Conservation (phyloP, 2,329 filamentous ascomycete species). For the Ophiocordyceps australis region DNA sequence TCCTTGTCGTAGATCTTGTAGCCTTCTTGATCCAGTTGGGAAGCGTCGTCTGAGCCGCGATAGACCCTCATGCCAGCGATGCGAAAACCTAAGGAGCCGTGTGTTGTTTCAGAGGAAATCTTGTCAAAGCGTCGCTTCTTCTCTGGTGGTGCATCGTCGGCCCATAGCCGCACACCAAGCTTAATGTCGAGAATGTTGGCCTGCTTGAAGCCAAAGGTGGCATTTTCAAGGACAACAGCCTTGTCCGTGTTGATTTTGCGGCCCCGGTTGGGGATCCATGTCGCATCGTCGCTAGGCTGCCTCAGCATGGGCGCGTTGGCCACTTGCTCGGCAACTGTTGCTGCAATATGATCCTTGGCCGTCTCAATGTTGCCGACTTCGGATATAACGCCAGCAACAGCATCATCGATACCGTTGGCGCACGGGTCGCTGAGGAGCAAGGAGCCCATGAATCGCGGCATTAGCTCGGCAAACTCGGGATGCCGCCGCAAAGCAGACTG, state of each 20-base stretch:
- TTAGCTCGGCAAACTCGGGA: conserved; percentile 57
- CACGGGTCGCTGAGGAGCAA: conserved; percentile 46
- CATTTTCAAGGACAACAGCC: conserved; percentile 73
- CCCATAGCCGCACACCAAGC: conserved; percentile 73
- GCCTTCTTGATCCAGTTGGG: conserved; percentile 31
- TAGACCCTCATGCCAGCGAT: conserved; percentile 49
- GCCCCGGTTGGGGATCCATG: conserved; percentile 30
- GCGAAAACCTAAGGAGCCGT: conserved; percentile 40
- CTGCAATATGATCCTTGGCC: conserved; percentile 13
- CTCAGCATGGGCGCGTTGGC: conserved; percentile 5
- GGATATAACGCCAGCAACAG: conserved; percentile 23
- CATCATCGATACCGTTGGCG: conserved; percentile 28
- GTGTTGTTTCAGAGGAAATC: conserved; percentile 39
- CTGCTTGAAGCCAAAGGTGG: conserved; percentile 58
- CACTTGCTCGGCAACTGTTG: conserved; percentile 14
- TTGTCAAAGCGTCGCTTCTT: conserved; percentile 43
- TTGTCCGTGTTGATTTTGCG: conserved; percentile 56
- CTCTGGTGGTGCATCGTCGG: conserved; percentile 44
- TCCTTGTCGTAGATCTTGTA: conserved; percentile 46
- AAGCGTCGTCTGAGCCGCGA: conserved; percentile 32
- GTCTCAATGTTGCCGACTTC: conserved; percentile 13
- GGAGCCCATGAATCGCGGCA: conserved; percentile 73
- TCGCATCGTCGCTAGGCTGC: conserved; percentile 6
- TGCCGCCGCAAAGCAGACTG: conserved; percentile 48
- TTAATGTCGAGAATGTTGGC: conserved; percentile 93